Conservation (phyloP, 75 land plant genomes). For the Pinus albicaulis region DNA sequence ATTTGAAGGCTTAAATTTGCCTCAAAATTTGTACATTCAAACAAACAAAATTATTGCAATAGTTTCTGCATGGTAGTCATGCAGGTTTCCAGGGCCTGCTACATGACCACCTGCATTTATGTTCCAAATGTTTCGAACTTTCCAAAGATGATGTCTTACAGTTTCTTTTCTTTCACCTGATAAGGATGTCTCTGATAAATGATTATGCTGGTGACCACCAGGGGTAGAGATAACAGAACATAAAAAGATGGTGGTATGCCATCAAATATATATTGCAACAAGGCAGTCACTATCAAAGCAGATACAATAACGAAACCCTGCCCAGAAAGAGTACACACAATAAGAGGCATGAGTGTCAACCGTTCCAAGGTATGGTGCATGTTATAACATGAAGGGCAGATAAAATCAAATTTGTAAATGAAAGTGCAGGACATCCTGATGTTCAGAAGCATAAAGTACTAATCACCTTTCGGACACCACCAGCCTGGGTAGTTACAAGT, state of each 20-base stretch:
- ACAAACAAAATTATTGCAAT: too few species aligned
- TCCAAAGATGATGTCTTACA: constrained; percentile 8
- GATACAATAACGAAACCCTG: constrained; percentile 99
- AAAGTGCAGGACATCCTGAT: neutral
- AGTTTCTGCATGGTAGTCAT: too few species aligned
- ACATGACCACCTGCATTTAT: too few species aligned
- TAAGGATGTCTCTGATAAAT: constrained; percentile 88
- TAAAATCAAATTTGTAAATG: neutral
- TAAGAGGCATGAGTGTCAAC: neutral
- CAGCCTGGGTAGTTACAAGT: constrained; percentile 88
- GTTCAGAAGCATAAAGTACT: neutral
- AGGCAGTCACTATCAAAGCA: constrained; percentile 90
- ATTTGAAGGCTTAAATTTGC: too few species aligned
- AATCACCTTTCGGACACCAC: constrained; percentile 90
- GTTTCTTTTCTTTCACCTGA: constrained; percentile 59
- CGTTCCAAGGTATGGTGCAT: neutral
- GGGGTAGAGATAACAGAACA: constrained; percentile 78
- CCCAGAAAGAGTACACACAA: neutral
- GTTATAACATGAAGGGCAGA: neutral
- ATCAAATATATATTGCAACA: constrained; percentile 85
- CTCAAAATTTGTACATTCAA: too few species aligned
- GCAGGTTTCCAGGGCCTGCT: too few species aligned
- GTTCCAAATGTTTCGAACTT: too few species aligned
- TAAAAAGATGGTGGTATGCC: constrained; percentile 88
- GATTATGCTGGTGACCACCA: constrained; percentile 83